These are phyloP conservation scores for Aureobasidium sp. DNA, from an alignment of 2,329 filamentous ascomycete species.

Conservation along the genomic window DNA sequence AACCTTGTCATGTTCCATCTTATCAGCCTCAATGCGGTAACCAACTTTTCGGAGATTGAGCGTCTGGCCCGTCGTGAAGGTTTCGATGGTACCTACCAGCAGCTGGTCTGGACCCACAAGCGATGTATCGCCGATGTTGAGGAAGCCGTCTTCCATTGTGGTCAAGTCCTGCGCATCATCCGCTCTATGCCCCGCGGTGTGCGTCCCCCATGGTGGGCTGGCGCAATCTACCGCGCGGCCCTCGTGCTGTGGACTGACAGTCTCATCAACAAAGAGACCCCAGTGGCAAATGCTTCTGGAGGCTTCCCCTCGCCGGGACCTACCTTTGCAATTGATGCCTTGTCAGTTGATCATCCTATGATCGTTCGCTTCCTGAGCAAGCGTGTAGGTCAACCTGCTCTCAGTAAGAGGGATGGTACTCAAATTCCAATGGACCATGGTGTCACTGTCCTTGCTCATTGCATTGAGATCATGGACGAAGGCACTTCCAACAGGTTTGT, in stretches of 20 bases:
- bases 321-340: slow-evolving; percentile 42
- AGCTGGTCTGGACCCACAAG: slow-evolving; percentile 47
- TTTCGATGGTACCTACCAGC: slow-evolving; percentile 47
- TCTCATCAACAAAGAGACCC: slow-evolving; percentile 41
- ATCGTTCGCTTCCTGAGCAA: slow-evolving; percentile 45
- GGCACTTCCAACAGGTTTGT: slow-evolving; percentile 44
- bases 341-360: slow-evolving; percentile 42
- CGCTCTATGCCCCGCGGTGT: slow-evolving; percentile 50
- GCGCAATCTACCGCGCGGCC: slow-evolving; percentile 58
- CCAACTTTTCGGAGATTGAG: slow-evolving; percentile 60
- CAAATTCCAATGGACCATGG: slow-evolving; percentile 39
- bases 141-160: slow-evolving; percentile 58
- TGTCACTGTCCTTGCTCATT: slow-evolving; percentile 41
- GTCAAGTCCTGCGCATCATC: slow-evolving; percentile 56
- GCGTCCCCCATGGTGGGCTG: slow-evolving; percentile 63
- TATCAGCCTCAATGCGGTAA: slow-evolving; percentile 59
- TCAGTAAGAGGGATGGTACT: slow-evolving; percentile 42
- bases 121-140: slow-evolving; percentile 55
- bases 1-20: slow-evolving; percentile 63
- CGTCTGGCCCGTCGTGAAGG: slow-evolving; percentile 53
- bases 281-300: slow-evolving; percentile 26
- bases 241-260: slow-evolving; percentile 57
- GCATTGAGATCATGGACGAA: slow-evolving; percentile 45
- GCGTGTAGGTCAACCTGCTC: slow-evolving; percentile 43
- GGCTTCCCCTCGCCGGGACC: slow-evolving; percentile 29